These are phyloP conservation scores for Trypanosoma scelopori DNA, from an alignment of 208 protist genomes.

Conservation along the genomic window DNA sequence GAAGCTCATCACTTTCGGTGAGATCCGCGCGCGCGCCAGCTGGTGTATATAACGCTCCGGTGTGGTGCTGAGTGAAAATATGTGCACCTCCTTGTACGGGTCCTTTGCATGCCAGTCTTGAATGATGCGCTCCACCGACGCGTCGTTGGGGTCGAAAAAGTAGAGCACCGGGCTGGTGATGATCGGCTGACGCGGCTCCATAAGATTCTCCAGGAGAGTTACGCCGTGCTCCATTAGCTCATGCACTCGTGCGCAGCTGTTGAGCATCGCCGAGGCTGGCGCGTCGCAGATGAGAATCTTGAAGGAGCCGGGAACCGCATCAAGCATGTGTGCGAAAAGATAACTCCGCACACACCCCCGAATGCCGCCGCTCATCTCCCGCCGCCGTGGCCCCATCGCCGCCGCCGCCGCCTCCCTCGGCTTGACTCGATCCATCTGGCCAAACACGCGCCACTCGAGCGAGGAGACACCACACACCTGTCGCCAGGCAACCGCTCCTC, in stretches of 20 bases:
- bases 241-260: slow-evolving; percentile 63
- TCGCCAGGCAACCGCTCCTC: background rate
- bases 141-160: slow-evolving; percentile 53
- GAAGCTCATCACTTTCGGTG: slow-evolving; percentile 41
- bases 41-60: slow-evolving; percentile 42
- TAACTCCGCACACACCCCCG: slow-evolving; percentile 55
- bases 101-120: slow-evolving; percentile 61
- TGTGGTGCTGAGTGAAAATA: slow-evolving; percentile 65
- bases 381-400: background rate
- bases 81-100: slow-evolving; percentile 68
- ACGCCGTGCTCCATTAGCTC: slow-evolving; percentile 80
- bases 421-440: background rate
- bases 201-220: slow-evolving; percentile 74
- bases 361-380: slow-evolving; percentile 30
- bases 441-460: background rate
- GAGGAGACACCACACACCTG: background rate
- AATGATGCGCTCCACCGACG: slow-evolving; percentile 51
- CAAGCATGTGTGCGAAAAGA: slow-evolving; percentile 61
- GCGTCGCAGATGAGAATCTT: slow-evolving; percentile 78
- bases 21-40: slow-evolving; percentile 46
- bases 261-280: slow-evolving; percentile 52
- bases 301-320: slow-evolving; percentile 45
- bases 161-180: slow-evolving; percentile 68
- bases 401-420: background rate
- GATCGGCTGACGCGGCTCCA: slow-evolving; percentile 57